Base-by-base conservation (phyloP, 306 rosid species). In the Echinosophora koreensis region DNA sequence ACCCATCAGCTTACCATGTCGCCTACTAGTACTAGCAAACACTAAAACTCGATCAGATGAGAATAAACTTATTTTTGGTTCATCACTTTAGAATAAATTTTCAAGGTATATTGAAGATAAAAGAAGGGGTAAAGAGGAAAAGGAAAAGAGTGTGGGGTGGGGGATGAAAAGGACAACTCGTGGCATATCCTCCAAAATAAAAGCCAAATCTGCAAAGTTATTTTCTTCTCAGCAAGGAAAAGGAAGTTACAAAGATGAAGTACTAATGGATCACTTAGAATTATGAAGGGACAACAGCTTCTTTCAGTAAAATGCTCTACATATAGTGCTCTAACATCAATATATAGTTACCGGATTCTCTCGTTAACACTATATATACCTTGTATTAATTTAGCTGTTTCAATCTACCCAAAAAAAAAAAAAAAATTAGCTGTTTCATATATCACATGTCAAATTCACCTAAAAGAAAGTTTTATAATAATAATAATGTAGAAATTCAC, bases 1-100 rank as follows among this genome's bases (percentile, higher is more conserved):
- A 60, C 44, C 44, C 51, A 72, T 37, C 30, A 79, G 17, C 38
- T 37, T 37, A 73, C 4, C 73, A 70, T 78, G 80, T 42, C 75
- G 8, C 82, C 22, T 54, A 27, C 17, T 44, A 15, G 37, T 54
- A 27, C 17, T 44, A 15, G 37, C 51, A 38, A 75, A 79, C 84
- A 79, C 30, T 7, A n/a, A 37, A 50, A 13, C 49, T 61, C 22
- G 22, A 22, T 22, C 32, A 30, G 32, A 2, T 30, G 32, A 30
- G 32, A 30, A 30, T 30, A 30, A 30, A 30, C 3, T 30, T 30
- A 3, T 30, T 30, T 30, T 30, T 30, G 32, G 32, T 30, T 30
- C 32, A 30, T 30, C 49, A 71, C 72, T n/a, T 61, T 37, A 59
- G 6, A 37, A 10, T 50, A 44, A 3, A 27, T 51, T 65, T 66